These are phyloP conservation scores for Solanum hybrid DNA, from an alignment of 305 asterid species.

Conservation along the genomic window DNA sequence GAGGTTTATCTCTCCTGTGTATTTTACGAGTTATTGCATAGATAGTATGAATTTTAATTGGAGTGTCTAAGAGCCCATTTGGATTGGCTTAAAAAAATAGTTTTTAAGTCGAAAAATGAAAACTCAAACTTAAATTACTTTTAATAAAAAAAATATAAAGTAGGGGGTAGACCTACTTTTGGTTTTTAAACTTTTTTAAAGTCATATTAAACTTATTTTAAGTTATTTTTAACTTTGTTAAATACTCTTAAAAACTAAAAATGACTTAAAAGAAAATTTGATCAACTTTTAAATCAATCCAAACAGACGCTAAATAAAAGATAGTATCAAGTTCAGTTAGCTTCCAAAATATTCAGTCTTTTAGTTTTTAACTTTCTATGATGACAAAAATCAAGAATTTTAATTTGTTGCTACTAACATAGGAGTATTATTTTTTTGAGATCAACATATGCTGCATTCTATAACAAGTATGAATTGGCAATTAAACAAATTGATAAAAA, in stretches of 20 bases:
- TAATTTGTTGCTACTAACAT: background rate
- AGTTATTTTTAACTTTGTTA: background rate
- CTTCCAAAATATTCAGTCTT: background rate
- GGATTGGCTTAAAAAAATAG: background rate
- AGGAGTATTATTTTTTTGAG: background rate
- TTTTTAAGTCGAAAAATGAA: too few relatives aligned
- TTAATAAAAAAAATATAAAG: background rate
- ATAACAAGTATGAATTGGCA: background rate
- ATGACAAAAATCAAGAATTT: background rate
- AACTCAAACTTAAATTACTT: too few relatives aligned
- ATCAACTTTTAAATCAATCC: background rate
- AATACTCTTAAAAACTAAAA: background rate
- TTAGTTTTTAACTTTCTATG: background rate
- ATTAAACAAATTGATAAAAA: background rate
- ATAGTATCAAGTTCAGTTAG: background rate
- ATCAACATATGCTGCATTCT: background rate
- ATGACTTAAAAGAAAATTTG: background rate
- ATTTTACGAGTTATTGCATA: background rate
- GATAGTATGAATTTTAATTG: background rate
- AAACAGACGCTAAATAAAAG: background rate
- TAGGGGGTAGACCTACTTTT: background rate
- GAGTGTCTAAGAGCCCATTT: background rate
- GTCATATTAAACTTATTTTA: background rate
- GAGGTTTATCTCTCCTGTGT: background rate
- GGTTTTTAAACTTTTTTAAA: too few relatives aligned